A percentile compares a stretch with the other conserved stretches of the same genome.
Conservation (phyloP, 225 moss, liverwort and hornwort genomes). For the Pleurozium schreberi region DNA sequence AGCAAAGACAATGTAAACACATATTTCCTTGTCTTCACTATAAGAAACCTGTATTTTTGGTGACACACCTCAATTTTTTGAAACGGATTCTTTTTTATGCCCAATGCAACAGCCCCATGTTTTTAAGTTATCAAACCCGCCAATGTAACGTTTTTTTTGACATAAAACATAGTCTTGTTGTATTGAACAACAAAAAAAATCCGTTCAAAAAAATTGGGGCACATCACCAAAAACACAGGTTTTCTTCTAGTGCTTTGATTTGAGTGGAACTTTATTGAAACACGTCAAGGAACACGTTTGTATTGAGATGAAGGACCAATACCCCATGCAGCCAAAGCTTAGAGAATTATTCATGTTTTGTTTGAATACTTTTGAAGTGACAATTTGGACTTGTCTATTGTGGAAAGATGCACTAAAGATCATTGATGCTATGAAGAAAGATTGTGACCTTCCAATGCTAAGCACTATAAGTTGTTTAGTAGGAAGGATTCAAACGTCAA, state of each 20-base stretch:
- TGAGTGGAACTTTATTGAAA: neutral
- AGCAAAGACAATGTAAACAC: neutral
- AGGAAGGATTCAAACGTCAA: neutral
- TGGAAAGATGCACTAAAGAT: neutral
- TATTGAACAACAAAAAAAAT: no score
- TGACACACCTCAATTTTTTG: no score
- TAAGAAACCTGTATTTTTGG: no score
- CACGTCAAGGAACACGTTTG: fast-evolving
- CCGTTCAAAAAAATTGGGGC: no score
- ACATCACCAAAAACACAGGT: no score
- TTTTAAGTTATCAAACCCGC: no score
- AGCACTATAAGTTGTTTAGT: neutral
- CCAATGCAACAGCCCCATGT: no score
- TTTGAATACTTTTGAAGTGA: neutral
- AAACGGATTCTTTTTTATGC: no score
- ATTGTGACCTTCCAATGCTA: neutral
- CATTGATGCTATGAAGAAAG: neutral
- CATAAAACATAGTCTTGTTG: no score
- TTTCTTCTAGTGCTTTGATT: no score
- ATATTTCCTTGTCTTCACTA: neutral
- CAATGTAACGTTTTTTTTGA: no score
- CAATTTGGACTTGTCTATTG: neutral
- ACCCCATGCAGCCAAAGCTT: neutral
- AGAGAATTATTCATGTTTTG: neutral
- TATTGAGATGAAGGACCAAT: neutral